A percentile compares a stretch with the other conserved stretches of the same genome.
Evolutionary conservation across 139 green algal species (phyloP).

Genomic region (Diplosphaera chodatii): DNA sequence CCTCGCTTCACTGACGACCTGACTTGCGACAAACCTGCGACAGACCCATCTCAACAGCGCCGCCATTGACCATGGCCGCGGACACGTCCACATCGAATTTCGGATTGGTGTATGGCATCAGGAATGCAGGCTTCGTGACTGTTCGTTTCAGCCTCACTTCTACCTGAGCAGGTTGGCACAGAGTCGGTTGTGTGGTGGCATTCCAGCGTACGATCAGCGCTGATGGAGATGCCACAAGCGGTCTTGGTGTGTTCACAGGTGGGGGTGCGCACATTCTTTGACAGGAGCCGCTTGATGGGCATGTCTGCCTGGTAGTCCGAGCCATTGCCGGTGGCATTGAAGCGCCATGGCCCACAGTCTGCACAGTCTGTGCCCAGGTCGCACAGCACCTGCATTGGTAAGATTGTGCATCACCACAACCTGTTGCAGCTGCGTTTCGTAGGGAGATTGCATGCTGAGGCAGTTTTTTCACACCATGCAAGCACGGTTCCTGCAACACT

Average conservation of each 20-base stretch:
- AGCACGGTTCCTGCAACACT: too few relatives aligned
- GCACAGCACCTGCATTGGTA: slow-evolving; percentile 46
- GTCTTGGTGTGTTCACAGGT: too few relatives aligned
- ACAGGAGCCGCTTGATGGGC: background rate
- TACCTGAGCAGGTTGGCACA: too few relatives aligned
- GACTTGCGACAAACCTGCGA: slow-evolving; percentile 44
- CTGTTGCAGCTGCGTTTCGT: too few relatives aligned
- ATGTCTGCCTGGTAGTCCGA: background rate
- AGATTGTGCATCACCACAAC: too few relatives aligned
- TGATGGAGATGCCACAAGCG: too few relatives aligned
- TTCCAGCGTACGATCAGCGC: too few relatives aligned
- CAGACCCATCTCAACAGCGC: slow-evolving; percentile 43
- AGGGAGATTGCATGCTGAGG: too few relatives aligned
- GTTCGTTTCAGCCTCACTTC: slow-evolving; percentile 7
- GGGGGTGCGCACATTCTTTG: background rate
- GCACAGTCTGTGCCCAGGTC: slow-evolving; percentile 76
- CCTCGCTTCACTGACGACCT: too few relatives aligned
- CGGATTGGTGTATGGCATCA: slow-evolving; percentile 52
- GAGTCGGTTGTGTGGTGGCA: too few relatives aligned
- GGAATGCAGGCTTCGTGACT: slow-evolving; percentile 28
- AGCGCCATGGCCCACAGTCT: slow-evolving; percentile 57
- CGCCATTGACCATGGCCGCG: slow-evolving; percentile 19
- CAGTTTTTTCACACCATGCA: too few relatives aligned
- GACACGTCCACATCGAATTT: slow-evolving; percentile 55
- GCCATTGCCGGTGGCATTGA: background rate